These are phyloP conservation scores for Camellia sinensis DNA, from an alignment of 148 eudicot species.

Conservation along the genomic window DNA sequence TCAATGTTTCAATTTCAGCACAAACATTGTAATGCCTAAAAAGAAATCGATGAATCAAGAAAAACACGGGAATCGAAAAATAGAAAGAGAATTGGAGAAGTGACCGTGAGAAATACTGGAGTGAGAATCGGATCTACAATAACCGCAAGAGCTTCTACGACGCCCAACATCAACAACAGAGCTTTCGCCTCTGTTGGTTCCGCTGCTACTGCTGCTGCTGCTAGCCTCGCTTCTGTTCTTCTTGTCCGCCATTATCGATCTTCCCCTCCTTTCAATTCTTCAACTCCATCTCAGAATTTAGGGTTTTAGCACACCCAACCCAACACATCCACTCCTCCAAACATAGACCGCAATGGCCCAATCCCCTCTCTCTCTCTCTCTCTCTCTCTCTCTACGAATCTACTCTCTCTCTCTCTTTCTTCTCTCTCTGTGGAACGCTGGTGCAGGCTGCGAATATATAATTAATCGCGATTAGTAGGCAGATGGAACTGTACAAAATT, in stretches of 20 bases:
- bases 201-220: constrained; percentile 18
- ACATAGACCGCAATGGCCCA: background rate
- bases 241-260: constrained; percentile 26
- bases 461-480: background rate
- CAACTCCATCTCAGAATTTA: background rate
- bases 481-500: background rate
- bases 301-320: background rate
- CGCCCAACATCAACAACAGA: constrained; percentile 67
- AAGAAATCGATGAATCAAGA: background rate
- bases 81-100: background rate
- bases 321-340: background rate
- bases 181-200: constrained; percentile 38
- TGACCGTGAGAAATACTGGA: constrained; percentile 81
- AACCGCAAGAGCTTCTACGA: constrained; percentile 74
- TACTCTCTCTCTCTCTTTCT: background rate
- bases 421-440: background rate
- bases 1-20: background rate
- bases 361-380: constrained; percentile 14
- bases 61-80: too few species aligned
- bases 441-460: background rate
- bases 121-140: constrained; percentile 67
- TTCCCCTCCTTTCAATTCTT: constrained; percentile 7
- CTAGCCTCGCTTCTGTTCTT: constrained; percentile 55
- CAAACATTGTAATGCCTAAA: background rate
- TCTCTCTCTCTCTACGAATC: constrained; percentile 15